Base-by-base conservation (phyloP, 2,329 filamentous ascomycete genomes). In the Beauveria varroae region DNA sequence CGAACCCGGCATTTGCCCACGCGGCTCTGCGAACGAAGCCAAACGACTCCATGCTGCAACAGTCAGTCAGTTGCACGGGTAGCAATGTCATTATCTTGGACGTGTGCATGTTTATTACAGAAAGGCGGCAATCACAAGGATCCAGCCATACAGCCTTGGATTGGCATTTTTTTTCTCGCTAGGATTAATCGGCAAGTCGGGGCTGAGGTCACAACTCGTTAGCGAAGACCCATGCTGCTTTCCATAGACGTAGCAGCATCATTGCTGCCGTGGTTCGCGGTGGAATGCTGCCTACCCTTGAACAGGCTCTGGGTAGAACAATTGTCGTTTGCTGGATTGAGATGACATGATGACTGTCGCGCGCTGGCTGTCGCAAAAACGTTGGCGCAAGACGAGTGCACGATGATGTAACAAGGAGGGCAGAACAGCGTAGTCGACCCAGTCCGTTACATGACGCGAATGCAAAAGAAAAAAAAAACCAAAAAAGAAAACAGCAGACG, bases 1-100 rank as follows among this genome's bases (percentile, higher is more conserved):
- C 75, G 68, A 91, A 89, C 44, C 86, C 86, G 22, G 86, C 85
- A 70, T 86, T 86, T 44, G 74, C 74, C 84, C 85, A 90, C 65
- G 87, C 78, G 57, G 78, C 69, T 62, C 76, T 77, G 54, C 85
- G 81, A 9, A 88, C 63, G 53, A 82, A 77, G 22, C 77, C 75
- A 18, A 87, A 68, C 56, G 78, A 80, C 50, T 85, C 79, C 66
- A 88, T 78, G 12, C 81, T 84, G 64, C 43, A 26, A 50, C 43
- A 47, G 43, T 47, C 43, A 47, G 43, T 47, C 16, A 7, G 43
- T 47, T 7, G 43, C 43, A 47, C 43, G 43, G 43, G 43, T 47
- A 47, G 43, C 20, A n/a, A 7, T 47, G 43, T 16, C 43, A 47
- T 40, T 43, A 60, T 53, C 46, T 46, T 52, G 47, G 22, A 44